These are phyloP conservation scores for Talaromyces marneffei DNA, from an alignment of 2,329 filamentous ascomycete genomes.

Conservation along the genomic window DNA sequence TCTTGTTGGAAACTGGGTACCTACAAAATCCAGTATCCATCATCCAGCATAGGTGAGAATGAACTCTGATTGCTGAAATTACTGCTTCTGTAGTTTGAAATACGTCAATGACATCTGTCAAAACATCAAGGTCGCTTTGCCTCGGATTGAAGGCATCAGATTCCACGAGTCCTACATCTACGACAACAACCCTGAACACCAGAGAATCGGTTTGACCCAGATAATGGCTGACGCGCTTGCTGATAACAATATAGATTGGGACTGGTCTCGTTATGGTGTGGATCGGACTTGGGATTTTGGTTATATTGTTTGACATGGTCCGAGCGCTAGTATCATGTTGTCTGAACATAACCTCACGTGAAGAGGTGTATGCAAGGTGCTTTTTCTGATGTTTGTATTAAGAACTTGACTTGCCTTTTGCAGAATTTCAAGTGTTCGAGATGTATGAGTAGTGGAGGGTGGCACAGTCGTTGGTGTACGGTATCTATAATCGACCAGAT, in stretches of 20 bases:
- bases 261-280: not conserved
- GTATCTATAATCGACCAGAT: not conserved
- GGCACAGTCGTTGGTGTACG: not conserved
- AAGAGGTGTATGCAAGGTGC: not conserved
- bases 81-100: not conserved
- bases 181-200: not conserved
- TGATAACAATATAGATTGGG: not conserved
- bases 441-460: not conserved
- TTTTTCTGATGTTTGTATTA: not conserved
- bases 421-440: not conserved
- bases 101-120: not conserved
- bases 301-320: not conserved
- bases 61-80: not conserved
- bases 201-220: not conserved
- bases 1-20: not conserved
- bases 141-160: not conserved
- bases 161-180: not conserved
- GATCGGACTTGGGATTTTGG: not conserved
- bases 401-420: not conserved
- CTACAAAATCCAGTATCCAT: not conserved
- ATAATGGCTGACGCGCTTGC: not conserved
- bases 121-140: not conserved
- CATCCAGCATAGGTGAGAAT: no score
- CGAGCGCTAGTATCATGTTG: not conserved
- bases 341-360: not conserved